These are phyloP conservation scores for Termitomyces sp. DNA, from an alignment of 768 basidiomycete species.

Conservation along the genomic window DNA sequence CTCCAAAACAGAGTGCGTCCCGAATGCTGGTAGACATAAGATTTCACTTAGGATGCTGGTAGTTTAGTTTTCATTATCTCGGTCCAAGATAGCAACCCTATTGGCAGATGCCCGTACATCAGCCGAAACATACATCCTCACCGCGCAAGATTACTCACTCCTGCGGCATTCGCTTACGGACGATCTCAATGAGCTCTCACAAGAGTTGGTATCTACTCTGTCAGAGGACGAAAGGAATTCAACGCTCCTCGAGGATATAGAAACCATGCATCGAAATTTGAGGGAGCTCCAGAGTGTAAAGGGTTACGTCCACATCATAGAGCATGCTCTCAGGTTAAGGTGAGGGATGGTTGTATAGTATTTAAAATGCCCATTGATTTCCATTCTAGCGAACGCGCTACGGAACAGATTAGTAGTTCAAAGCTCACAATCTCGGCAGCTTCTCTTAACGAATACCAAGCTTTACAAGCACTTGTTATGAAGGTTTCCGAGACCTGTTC, in stretches of 20 bases:
- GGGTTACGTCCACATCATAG: slow-evolving; percentile 70
- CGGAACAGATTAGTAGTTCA: slow-evolving; percentile 43
- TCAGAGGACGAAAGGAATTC: slow-evolving; percentile 42
- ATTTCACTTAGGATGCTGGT: slow-evolving; percentile 31
- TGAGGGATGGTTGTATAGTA: slow-evolving; percentile 23
- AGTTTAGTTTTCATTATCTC: slow-evolving; percentile 58
- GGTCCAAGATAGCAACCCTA: slow-evolving; percentile 38
- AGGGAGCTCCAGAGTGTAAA: slow-evolving; percentile 74
- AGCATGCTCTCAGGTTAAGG: slow-evolving; percentile 71
- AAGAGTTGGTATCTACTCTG: slow-evolving; percentile 56
- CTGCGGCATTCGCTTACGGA: slow-evolving; percentile 74
- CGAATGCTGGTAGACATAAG: slow-evolving; percentile 10
- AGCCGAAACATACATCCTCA: slow-evolving; percentile 46
- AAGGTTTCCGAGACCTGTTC: slow-evolving; percentile 42
- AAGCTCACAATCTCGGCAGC: slow-evolving; percentile 33
- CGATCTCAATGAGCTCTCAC: slow-evolving; percentile 63
- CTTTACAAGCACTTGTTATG: slow-evolving; percentile 56
- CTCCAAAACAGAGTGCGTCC: slow-evolving; percentile 42
- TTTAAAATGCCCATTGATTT: slow-evolving; percentile 3
- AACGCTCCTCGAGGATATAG: slow-evolving; percentile 79
- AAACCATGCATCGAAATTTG: slow-evolving; percentile 70
- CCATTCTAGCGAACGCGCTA: slow-evolving; percentile 48
- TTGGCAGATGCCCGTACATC: slow-evolving; percentile 43
- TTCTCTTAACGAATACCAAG: slow-evolving; percentile 52
- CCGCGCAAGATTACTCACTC: slow-evolving; percentile 72